These are phyloP conservation scores for Camelina sativa DNA, from an alignment of 345 rosid species.

Conservation along the genomic window DNA sequence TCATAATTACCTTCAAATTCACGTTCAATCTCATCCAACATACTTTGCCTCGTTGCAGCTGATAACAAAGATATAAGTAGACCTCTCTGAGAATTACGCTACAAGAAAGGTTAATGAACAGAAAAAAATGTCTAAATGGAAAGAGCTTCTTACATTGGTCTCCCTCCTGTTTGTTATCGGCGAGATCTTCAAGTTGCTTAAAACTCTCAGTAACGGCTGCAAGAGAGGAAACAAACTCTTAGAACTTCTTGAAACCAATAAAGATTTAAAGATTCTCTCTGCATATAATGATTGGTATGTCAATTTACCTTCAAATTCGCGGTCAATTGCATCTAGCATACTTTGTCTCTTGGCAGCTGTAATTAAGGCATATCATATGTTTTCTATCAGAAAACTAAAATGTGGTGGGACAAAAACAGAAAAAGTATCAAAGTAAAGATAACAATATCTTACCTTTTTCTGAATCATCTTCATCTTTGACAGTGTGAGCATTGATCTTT, in stretches of 20 bases:
- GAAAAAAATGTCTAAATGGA: neutral
- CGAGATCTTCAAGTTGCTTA: slow-evolving; percentile 32
- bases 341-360: slow-evolving; percentile 38
- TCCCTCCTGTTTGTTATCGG: slow-evolving; percentile 35
- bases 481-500: slow-evolving; percentile 40
- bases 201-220: slow-evolving; percentile 36
- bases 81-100: slow-evolving; percentile 21
- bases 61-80: slow-evolving; percentile 20
- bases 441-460: slow-evolving; percentile 31
- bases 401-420: neutral
- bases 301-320: slow-evolving; percentile 38
- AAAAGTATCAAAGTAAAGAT: neutral
- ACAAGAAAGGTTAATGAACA: neutral
- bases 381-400: too few species aligned
- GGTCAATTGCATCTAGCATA: slow-evolving; percentile 44
- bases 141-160: slow-evolving; percentile 30
- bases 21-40: slow-evolving; percentile 47
- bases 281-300: slow-evolving; percentile 9
- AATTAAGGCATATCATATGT: neutral
- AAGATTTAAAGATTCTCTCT: slow-evolving; percentile 9
- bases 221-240: slow-evolving; percentile 10
- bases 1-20: slow-evolving; percentile 41
- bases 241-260: slow-evolving; percentile 26
- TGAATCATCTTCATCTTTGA: slow-evolving; percentile 35
- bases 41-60: slow-evolving; percentile 44